Percentiles rank a stretch among this genome's conserved stretches.
Conservation (phyloP, 2,329 filamentous ascomycete species). For the Coniochaeta sp. region DNA sequence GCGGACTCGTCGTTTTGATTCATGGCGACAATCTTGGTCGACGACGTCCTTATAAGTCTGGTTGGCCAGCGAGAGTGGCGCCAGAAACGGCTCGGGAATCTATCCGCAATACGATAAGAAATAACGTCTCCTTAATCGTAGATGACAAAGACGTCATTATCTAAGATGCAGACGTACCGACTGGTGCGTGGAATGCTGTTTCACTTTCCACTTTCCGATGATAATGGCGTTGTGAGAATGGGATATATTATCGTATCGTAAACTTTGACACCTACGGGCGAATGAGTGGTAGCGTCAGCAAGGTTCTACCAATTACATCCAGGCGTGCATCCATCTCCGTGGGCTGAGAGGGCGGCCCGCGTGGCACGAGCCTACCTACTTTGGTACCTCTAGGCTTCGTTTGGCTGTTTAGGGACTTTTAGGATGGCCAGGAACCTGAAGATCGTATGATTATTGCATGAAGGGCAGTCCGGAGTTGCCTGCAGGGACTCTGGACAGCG, state of each 20-base stretch:
- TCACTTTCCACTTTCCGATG: not conserved
- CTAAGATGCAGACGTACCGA: not conserved
- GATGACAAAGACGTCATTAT: not conserved
- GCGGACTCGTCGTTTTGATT: not conserved
- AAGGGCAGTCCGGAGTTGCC: not conserved
- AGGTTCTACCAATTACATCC: not conserved
- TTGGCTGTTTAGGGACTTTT: not conserved
- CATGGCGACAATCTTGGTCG: not conserved
- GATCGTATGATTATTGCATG: not conserved
- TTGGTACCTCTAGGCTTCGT: not conserved
- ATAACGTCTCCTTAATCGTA: not conserved
- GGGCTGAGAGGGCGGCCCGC: not conserved
- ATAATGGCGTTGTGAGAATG: not conserved
- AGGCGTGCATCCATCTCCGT: not conserved
- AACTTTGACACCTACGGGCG: not conserved
- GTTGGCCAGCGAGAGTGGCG: not conserved
- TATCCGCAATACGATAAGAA: not conserved
- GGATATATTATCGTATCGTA: not conserved
- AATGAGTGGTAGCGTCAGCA: not conserved
- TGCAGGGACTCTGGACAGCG: not conserved
- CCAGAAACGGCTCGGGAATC: not conserved
- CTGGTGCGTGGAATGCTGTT: not conserved
- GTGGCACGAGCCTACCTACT: not conserved
- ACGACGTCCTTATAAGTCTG: not conserved
- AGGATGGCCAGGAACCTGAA: not conserved